Evolutionary conservation across 495 filamentous ascomycete genomes (phyloP), one percentile per base, ranked within the genome.

Genomic region (Antarctomyces pellizariae): DNA sequence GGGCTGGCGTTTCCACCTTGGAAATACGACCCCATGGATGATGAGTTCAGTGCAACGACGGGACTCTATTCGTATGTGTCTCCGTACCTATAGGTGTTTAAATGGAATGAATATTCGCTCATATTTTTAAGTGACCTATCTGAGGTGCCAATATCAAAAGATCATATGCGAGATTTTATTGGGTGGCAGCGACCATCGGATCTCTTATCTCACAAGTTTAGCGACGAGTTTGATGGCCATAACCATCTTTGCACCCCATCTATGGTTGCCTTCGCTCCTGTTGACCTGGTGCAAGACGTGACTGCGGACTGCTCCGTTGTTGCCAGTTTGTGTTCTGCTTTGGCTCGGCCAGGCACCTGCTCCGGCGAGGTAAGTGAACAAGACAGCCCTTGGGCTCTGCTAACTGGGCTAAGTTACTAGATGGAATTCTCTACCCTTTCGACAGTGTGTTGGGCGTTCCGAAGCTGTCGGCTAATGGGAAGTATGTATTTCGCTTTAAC

Each of bases 291-390:
- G 3, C 86, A 99, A 49, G 86, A 95, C 44, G 59, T 89, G 21
- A 71, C 84, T 11, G 82, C 82, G 2, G 86, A 99, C 39, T 99
- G 86, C 39, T 95, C 86, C 3, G 82, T 99, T 4, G 82, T 99
- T 21, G 86, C 89, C 3, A 91, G 84, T 48, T 62, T 99, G 7
- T 93, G 82, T 42, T 80, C 84, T 25, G 69, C 59, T 5, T 69
- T 70, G 21, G 59, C 71, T n/a, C 59, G 71, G 37, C 50, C 55
- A 15, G 64, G 65, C 36, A 62, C 58, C 13, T 70, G 70, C 3
- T 47, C 69, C 38, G 46, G 52, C 20, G 56, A 63, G 50, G 71
- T 73, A 54, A 18, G 35, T 17, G 15, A 27, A 10, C 5, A n/a
- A 16, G 16, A 13, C 3, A 24, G 13, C 16, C 3, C n/a, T 13